phyloP scores from a whole-genome alignment of 371 early-diverging fungal genomes.

The Aphelidium insulamus region DNA sequence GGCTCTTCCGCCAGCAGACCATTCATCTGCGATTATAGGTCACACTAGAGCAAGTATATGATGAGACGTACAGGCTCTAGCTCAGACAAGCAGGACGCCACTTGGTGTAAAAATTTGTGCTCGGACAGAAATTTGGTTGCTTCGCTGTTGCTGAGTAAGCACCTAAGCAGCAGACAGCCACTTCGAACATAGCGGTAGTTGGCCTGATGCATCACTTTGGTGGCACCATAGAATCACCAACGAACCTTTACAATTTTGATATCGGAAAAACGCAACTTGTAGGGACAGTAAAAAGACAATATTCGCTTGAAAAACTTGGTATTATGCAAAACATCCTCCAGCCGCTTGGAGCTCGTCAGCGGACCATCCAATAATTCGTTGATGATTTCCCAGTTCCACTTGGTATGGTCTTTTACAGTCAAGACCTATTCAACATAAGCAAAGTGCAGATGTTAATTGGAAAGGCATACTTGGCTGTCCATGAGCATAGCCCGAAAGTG shows the following conservation, averaged over 20 bases:
- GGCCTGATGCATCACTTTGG: conserved; percentile 2
- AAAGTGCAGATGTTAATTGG: neutral
- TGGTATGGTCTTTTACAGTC: conserved; percentile 41
- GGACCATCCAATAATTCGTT: conserved; percentile 52
- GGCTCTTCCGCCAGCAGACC: conserved; percentile 25
- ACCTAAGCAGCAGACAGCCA: conserved; percentile 19
- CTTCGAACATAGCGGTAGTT: conserved; percentile 7
- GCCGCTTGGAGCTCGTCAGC: conserved; percentile 34
- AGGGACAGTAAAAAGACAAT: conserved; percentile 48
- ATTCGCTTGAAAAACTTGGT: conserved; percentile 53
- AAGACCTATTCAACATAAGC: conserved; percentile 16
- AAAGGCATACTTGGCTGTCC: no score
- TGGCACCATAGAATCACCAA: no score
- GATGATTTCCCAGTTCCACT: conserved; percentile 67
- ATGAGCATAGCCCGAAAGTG: conserved; percentile 13
- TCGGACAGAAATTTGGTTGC: conserved; percentile 18
- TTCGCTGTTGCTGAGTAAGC: conserved; percentile 12
- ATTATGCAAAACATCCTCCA: conserved; percentile 52
- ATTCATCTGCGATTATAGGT: conserved; percentile 16
- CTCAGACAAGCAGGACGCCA: conserved; percentile 17
- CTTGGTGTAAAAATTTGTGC: conserved; percentile 15
- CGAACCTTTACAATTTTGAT: no score
- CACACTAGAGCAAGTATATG: no score
- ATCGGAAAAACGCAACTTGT: conserved; percentile 44
- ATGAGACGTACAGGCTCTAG: conserved; percentile 16